phyloP scores from a whole-genome alignment of 768 basidiomycete species.

The Coprinopsis marcescibilis region DNA sequence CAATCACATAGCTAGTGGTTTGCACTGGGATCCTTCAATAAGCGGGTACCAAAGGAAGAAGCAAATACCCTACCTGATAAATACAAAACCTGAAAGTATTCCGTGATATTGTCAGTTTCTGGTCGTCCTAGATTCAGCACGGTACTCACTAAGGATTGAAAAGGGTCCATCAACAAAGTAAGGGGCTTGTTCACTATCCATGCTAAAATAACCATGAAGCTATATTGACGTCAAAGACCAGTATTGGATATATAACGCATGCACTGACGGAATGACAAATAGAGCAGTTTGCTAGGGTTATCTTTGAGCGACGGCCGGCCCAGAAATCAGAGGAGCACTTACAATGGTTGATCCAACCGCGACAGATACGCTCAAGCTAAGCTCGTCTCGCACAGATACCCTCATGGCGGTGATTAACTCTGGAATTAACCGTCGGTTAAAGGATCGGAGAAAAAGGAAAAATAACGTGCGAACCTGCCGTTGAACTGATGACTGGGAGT shows the following conservation, averaged over 20 bases:
- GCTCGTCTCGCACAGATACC: slow-evolving; percentile 80
- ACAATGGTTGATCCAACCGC: slow-evolving; percentile 78
- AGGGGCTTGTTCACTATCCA: slow-evolving; percentile 81
- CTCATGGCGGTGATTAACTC: slow-evolving; percentile 89
- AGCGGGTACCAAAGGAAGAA: not conserved
- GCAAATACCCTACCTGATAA: slow-evolving; percentile 34
- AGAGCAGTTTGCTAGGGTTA: slow-evolving; percentile 53
- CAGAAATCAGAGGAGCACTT: slow-evolving; percentile 20
- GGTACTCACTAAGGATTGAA: slow-evolving; percentile 53
- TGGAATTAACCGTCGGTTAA: slow-evolving; percentile 18
- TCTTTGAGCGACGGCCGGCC: not conserved
- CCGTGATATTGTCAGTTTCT: not conserved
- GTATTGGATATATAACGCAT: not conserved
- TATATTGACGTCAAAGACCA: slow-evolving; percentile 19
- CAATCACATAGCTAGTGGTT: slow-evolving; percentile 80
- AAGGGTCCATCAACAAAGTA: slow-evolving; percentile 81
- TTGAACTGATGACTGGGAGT: slow-evolving; percentile 76
- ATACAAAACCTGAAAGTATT: slow-evolving; percentile 36
- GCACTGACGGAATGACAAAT: slow-evolving; percentile 37
- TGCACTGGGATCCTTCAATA: slow-evolving; percentile 39
- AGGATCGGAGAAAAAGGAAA: not conserved
- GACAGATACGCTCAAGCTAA: slow-evolving; percentile 79
- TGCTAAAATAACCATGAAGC: slow-evolving; percentile 68
- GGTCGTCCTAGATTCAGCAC: slow-evolving; percentile 13
- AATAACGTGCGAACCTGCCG: slow-evolving; percentile 48